Evolutionary conservation across 2,329 filamentous ascomycete genomes (phyloP).

Genomic region (Pestalotiopsis sp.): DNA sequence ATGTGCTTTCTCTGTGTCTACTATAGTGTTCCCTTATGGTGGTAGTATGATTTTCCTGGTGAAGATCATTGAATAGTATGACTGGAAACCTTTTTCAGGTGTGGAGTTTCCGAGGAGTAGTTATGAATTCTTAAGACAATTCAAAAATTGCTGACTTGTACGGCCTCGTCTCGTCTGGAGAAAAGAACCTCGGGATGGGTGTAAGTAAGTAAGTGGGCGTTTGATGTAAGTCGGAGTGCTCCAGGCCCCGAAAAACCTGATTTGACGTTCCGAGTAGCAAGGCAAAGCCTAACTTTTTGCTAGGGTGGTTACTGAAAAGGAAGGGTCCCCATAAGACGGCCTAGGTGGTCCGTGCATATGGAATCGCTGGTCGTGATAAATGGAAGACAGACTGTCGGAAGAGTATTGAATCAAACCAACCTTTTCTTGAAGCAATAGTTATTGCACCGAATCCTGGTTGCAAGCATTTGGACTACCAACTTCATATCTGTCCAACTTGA

Average conservation of each 20-base stretch:
- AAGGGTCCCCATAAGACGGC: background rate
- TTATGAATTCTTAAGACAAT: background rate
- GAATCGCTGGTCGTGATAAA: background rate
- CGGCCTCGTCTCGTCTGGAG: background rate
- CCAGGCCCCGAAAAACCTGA: conserved; percentile 1
- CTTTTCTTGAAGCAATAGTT: background rate
- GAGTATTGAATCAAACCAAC: background rate
- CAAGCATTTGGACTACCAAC: background rate
- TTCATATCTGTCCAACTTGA: background rate
- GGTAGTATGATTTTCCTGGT: background rate
- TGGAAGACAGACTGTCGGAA: background rate
- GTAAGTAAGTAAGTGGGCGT: background rate
- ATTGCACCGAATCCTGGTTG: background rate
- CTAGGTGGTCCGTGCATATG: background rate
- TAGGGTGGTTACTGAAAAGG: background rate
- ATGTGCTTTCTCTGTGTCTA: background rate
- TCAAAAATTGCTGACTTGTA: background rate
- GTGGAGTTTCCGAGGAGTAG: background rate
- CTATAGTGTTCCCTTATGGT: background rate
- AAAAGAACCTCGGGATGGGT: background rate
- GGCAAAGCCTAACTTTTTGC: background rate
- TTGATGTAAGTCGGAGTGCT: conserved; percentile 3
- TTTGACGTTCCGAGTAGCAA: background rate
- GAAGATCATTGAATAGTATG: background rate
- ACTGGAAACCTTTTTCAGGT: background rate